These are phyloP conservation scores for Aspergillus thermomutatus DNA, from an alignment of 2,329 filamentous ascomycete species.

Conservation along the genomic window DNA sequence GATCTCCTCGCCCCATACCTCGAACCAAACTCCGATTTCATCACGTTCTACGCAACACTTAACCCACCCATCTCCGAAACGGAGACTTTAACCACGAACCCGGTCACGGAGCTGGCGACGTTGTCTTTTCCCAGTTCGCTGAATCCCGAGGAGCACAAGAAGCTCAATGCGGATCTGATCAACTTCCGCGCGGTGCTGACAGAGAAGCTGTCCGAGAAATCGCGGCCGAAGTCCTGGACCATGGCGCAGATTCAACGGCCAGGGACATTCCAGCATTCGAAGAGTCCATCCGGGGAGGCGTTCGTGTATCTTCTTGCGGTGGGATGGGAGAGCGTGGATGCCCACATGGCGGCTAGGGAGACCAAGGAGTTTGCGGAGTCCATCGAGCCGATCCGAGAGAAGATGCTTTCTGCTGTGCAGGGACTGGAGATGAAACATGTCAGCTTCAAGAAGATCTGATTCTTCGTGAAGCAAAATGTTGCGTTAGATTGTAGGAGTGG, in stretches of 20 bases:
- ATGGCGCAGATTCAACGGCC: conserved; percentile 39
- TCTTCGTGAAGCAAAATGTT: neutral
- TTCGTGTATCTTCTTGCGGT: conserved; percentile 49
- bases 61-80: conserved; percentile 24
- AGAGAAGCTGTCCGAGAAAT: conserved; percentile 28
- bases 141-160: conserved; percentile 22
- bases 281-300: conserved; percentile 41
- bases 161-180: conserved; percentile 31
- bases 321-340: conserved; percentile 52
- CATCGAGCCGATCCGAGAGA: conserved; percentile 42
- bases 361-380: conserved; percentile 44
- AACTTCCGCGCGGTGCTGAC: conserved; percentile 37
- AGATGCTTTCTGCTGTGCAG: conserved; percentile 33
- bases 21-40: conserved; percentile 17
- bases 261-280: conserved; percentile 26
- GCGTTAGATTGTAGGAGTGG: conserved; percentile 7
- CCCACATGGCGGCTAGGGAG: conserved; percentile 47
- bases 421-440: conserved; percentile 47
- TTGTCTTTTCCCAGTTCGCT: conserved; percentile 42
- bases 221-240: conserved; percentile 28
- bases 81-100: conserved; percentile 32
- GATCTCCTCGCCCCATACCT: conserved; percentile 23
- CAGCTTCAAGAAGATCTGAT: conserved; percentile 32
- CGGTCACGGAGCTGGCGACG: conserved; percentile 49
- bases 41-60: conserved; percentile 30